Base-by-base conservation (phyloP, 768 basidiomycete species). In the Infundibulicybe gibba region DNA sequence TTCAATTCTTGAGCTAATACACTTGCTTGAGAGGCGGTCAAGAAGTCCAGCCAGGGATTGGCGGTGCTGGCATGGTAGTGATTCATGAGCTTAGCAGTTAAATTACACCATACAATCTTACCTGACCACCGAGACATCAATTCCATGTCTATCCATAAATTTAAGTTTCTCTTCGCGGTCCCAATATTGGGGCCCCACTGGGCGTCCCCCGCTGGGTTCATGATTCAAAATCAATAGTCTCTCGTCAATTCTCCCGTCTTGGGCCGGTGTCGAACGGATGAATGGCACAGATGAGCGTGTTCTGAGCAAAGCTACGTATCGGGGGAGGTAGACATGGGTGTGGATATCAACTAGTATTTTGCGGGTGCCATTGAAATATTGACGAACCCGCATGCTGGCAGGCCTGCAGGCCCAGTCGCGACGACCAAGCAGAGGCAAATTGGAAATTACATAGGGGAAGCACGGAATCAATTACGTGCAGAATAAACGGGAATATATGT, bases 41-140 rank as follows among this genome's bases (percentile, higher is more conserved):
- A 75, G 59, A 93, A 94, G 63, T 94, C 92, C 32, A 94, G 78
- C 91, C 91, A 94, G 8, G 91, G 92, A 58, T 94, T 94, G 20
- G 91, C 91, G 19, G 87, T 79, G 61, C 90, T 90, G 54, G 39
- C 43, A 19, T 30, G 33, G 20, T 40, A 3, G 33, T 20, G 48
- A n/a, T n/a, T n/a, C n/a, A n/a, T 19, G 35, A 30, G 32, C 8
- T 10, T 21, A 16, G 32, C 21, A 21, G 20, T 21, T 21, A 12
- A 14, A 30, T 30, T 25, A 10, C 35, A 8, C 12, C 16, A 5
- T 21, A 32, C 14, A 20, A 41, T 21, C 60, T 16, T 47, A 85
- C 87, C 87, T 89, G 47, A 90, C 83, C 25, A 91, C 75, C 14
- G 86, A 90, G 37, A 90, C 66, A 61, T 88, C 80, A 35, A 93